These are phyloP conservation scores for Boletus rubropictus DNA, from an alignment of 768 basidiomycete species.

Conservation along the genomic window DNA sequence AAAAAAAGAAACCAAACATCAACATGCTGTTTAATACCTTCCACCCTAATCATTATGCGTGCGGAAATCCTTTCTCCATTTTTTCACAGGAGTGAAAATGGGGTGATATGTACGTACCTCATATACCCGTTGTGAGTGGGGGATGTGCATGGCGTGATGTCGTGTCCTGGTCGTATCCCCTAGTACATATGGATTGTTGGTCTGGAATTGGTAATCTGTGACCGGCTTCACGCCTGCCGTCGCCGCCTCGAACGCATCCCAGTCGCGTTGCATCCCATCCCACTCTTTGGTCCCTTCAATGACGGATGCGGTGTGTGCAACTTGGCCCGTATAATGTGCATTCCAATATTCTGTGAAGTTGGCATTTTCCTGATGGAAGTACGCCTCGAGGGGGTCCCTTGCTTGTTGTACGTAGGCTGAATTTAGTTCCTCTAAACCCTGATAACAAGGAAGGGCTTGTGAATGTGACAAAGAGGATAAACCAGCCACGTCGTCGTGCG, in stretches of 20 bases:
- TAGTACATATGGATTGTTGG: constrained; percentile 70
- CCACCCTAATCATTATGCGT: not conserved
- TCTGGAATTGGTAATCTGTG: constrained; percentile 63
- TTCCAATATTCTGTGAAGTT: constrained; percentile 63
- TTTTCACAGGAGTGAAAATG: constrained; percentile 11
- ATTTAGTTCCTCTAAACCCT: constrained; percentile 17
- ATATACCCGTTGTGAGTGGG: constrained; percentile 24
- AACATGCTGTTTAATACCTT: constrained; percentile 11
- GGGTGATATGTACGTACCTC: constrained; percentile 34
- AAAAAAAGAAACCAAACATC: constrained; percentile 11
- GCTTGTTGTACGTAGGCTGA: constrained; percentile 17
- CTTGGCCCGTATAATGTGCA: constrained; percentile 31
- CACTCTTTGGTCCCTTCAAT: constrained; percentile 38
- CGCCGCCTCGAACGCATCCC: constrained; percentile 80
- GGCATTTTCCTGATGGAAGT: constrained; percentile 64
- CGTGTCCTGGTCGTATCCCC: constrained; percentile 49
- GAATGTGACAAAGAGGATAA: constrained; percentile 7
- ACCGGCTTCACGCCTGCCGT: constrained; percentile 55
- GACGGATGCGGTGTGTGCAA: constrained; percentile 7
- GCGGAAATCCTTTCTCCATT: constrained; percentile 8
- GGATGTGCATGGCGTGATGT: constrained; percentile 40
- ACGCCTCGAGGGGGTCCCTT: constrained; percentile 53
- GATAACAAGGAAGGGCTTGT: constrained; percentile 12
- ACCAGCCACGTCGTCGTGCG: constrained; percentile 1
- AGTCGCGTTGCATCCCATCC: constrained; percentile 66